phyloP scores from a whole-genome alignment of 352 stramenopile genomes.

The Globisporangium heterothallicum region DNA sequence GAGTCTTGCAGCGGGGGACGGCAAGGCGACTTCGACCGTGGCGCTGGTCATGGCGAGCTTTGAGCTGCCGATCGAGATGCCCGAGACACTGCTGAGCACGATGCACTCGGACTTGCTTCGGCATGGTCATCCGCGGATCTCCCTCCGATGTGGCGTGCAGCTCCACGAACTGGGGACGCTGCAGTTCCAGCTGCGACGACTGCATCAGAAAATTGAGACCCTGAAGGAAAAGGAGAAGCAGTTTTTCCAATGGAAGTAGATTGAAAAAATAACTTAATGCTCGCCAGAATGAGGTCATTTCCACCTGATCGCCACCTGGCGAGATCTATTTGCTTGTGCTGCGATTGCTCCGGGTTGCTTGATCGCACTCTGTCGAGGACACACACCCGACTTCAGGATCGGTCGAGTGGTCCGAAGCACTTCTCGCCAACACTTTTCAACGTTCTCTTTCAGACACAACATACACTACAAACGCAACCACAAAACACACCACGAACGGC shows the following conservation, averaged over 20 bases:
- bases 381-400: no score
- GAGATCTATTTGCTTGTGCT: slow-evolving; percentile 9
- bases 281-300: slow-evolving; percentile 5
- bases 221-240: slow-evolving; percentile 41
- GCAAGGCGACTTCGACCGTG: background rate
- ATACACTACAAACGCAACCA: background rate
- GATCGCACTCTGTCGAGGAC: no score
- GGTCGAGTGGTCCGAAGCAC: no score
- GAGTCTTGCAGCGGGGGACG: background rate
- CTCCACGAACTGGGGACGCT: slow-evolving; percentile 37
- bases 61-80: slow-evolving; percentile 60
- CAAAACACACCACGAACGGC: background rate
- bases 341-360: slow-evolving; percentile 5
- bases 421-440: background rate
- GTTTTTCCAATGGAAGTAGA: slow-evolving; percentile 40
- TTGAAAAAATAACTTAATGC: slow-evolving; percentile 38
- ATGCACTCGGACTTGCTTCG: slow-evolving; percentile 35
- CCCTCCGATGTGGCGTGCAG: slow-evolving; percentile 46
- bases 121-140: slow-evolving; percentile 46
- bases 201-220: slow-evolving; percentile 28
- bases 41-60: slow-evolving; percentile 49
- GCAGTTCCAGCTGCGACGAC: slow-evolving; percentile 33
- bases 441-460: background rate
- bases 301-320: slow-evolving; percentile 1
- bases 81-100: slow-evolving; percentile 31